Evolutionary conservation across 148 eudicot species (phyloP).

Genomic region (Gaultheria prostrata): DNA sequence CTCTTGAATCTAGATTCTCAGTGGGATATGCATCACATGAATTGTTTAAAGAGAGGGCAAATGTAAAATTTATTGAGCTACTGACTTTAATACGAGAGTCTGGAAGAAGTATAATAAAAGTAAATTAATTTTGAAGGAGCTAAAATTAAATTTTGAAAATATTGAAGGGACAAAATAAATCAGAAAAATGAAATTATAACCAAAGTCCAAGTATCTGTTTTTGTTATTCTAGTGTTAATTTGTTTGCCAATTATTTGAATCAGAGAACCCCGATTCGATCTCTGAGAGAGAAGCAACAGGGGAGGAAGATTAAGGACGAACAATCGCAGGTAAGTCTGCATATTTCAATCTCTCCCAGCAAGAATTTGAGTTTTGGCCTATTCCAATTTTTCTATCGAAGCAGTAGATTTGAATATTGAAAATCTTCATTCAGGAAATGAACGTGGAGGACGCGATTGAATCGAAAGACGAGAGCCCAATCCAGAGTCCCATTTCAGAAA

Average conservation of each 20-base stretch:
- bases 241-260: neutral
- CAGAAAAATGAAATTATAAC: neutral
- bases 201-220: neutral
- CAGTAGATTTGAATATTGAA: neutral
- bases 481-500: conserved; percentile 24
- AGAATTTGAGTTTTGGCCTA: neutral
- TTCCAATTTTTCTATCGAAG: neutral
- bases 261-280: conserved; percentile 66
- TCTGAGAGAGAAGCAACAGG: conserved; percentile 48
- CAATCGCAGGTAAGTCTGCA: conserved; percentile 30
- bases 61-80: no score
- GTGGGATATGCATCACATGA: neutral
- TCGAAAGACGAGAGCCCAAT: conserved; percentile 15
- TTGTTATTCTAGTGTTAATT: neutral
- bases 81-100: no score
- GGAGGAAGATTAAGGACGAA: conserved; percentile 33
- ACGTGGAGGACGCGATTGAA: conserved; percentile 9
- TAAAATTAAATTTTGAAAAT: neutral
- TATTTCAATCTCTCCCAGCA: neutral
- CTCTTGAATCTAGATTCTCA: neutral
- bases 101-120: no score
- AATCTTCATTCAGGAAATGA: conserved; percentile 20
- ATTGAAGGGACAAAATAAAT: neutral
- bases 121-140: neutral
- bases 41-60: neutral